Evolutionary conservation across 345 rosid species (phyloP).

Genomic region (Anastatica hierochuntica): DNA sequence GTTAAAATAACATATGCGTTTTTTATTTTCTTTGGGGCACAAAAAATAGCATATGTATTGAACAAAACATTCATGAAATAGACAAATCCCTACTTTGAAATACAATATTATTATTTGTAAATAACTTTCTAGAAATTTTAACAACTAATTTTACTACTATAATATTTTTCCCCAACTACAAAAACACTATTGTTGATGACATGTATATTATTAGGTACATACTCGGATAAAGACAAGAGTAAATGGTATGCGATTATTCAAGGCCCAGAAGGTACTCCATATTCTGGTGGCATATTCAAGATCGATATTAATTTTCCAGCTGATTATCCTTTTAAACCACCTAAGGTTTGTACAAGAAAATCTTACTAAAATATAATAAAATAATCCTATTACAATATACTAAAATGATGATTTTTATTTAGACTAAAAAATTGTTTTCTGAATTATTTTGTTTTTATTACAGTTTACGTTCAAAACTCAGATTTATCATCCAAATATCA

Average conservation of each 20-base stretch:
- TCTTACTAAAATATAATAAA: background rate
- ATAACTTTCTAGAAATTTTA: background rate
- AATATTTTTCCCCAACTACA: background rate
- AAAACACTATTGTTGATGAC: background rate
- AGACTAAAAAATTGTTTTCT: too few species aligned
- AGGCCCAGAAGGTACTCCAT: slow-evolving; percentile 1
- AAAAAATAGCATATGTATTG: too few species aligned
- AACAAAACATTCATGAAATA: too few species aligned
- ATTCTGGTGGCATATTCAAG: background rate
- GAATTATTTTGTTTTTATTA: too few species aligned
- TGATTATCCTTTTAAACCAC: slow-evolving; percentile 11
- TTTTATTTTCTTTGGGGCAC: too few species aligned
- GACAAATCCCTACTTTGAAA: too few species aligned
- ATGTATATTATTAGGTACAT: background rate
- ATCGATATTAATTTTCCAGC: background rate
- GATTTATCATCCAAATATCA: slow-evolving; percentile 11
- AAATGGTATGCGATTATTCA: slow-evolving; percentile 6
- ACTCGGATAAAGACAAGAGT: background rate
- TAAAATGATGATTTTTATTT: background rate
- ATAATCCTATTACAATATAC: background rate
- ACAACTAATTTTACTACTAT: background rate
- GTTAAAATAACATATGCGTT: too few species aligned
- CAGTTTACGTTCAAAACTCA: background rate
- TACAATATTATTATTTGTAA: background rate
- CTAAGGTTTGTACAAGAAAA: too few species aligned